phyloP scores from a whole-genome alignment of 1,139 yeast genomes.

The Saccharomyces hybrid region DNA sequence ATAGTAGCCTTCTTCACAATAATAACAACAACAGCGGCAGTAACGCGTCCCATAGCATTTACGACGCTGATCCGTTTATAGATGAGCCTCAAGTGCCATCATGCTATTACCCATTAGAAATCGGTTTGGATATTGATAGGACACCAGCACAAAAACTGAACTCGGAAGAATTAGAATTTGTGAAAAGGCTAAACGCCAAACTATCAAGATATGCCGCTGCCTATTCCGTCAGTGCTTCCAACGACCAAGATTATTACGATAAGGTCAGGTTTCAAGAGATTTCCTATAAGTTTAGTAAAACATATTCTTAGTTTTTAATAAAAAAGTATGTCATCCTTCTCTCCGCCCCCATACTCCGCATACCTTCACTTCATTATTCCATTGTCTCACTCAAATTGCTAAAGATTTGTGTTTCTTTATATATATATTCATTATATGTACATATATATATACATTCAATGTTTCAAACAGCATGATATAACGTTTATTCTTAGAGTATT shows the following conservation, averaged over 20 bases:
- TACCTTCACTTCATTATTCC: neutral
- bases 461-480: neutral
- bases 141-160: conserved; percentile 1
- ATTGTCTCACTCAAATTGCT: conserved; percentile 1
- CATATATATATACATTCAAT: neutral
- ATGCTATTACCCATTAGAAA: conserved; percentile 9
- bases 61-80: neutral
- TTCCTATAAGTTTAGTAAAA: conserved; percentile 29
- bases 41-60: neutral
- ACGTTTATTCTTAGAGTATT: neutral
- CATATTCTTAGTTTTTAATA: conserved; percentile 16
- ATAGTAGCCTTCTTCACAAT: neutral
- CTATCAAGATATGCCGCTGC: conserved; percentile 20
- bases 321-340: neutral
- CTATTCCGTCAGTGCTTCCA: conserved; percentile 18
- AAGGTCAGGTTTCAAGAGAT: conserved; percentile 31
- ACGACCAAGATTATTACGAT: conserved; percentile 26
- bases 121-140: neutral
- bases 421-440: neutral
- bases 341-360: neutral
- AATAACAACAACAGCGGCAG: neutral
- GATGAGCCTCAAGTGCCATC: neutral
- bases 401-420: neutral
- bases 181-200: conserved; percentile 15
- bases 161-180: conserved; percentile 12